phyloP scores from a whole-genome alignment of 1,284 basidiomycete species.

The Pseudozyma sp. region DNA sequence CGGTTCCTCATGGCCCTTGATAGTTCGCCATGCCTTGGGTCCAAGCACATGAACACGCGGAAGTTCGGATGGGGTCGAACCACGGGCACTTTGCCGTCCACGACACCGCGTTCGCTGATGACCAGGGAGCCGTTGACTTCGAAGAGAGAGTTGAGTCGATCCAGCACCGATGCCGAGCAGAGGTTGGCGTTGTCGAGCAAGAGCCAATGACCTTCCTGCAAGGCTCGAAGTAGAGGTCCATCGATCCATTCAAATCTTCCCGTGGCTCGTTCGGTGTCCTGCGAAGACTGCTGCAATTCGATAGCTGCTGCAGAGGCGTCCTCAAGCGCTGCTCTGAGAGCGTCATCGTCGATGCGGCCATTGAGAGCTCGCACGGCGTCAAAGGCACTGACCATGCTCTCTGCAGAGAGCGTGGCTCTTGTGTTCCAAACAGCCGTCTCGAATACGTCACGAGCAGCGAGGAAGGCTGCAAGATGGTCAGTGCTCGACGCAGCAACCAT shows the following conservation, averaged over 20 bases:
- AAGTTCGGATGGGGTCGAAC: constrained; percentile 88
- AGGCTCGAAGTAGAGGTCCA: constrained; percentile 88
- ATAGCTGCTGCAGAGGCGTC: constrained; percentile 9
- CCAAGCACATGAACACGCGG: constrained; percentile 92
- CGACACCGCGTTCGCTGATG: constrained; percentile 88
- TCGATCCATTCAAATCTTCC: constrained; percentile 95
- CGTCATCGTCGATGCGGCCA: constrained; percentile 4
- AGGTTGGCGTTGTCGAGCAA: constrained; percentile 93
- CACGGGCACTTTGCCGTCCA: constrained; percentile 80
- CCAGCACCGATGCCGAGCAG: constrained; percentile 93
- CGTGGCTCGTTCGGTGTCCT: constrained; percentile 16
- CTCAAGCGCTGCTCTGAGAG: constrained; percentile 11
- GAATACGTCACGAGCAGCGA: constrained; percentile 20
- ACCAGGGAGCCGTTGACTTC: constrained; percentile 84
- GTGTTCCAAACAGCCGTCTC: constrained; percentile 2
- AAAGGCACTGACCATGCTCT: constrained; percentile 6
- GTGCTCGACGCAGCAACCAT: constrained; percentile 5
- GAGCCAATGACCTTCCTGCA: constrained; percentile 89
- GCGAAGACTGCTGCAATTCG: constrained; percentile 8
- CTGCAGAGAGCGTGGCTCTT: background rate
- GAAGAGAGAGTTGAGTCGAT: constrained; percentile 95
- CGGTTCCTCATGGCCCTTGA: constrained; percentile 99
- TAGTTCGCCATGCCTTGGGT: constrained; percentile 90
- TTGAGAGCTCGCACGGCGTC: constrained; percentile 7
- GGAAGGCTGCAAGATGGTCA: constrained; percentile 11